Conservation (phyloP, 345 rosid genomes). For the Eutrema heterophyllum region DNA sequence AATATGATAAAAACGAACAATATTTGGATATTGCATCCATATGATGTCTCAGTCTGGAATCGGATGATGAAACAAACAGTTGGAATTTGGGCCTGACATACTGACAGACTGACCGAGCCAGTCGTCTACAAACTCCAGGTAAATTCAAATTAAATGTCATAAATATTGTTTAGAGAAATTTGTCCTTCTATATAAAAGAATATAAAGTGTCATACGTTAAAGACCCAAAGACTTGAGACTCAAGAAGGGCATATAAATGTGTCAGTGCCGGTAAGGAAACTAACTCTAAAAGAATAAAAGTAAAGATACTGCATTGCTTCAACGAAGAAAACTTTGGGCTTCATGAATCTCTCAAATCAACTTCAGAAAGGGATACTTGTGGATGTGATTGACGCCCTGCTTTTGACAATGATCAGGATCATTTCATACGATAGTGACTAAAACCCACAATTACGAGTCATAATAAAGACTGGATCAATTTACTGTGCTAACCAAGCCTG, state of each 20-base stretch:
- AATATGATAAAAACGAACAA: too few species aligned
- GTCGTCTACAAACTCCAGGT: background rate
- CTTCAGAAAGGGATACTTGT: background rate
- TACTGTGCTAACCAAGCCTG: conserved; percentile 61
- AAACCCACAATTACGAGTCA: background rate
- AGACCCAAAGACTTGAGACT: background rate
- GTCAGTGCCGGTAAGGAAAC: background rate
- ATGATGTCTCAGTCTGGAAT: too few species aligned
- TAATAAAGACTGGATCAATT: background rate
- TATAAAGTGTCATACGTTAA: background rate
- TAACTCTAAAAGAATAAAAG: background rate
- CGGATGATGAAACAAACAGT: background rate
- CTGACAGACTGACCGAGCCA: background rate
- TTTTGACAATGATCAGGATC: conserved; percentile 1
- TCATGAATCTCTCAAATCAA: conserved; percentile 1
- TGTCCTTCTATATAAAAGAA: background rate
- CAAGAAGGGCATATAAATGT: background rate
- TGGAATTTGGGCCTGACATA: background rate
- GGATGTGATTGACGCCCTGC: conserved; percentile 28
- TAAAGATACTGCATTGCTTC: conserved; percentile 5
- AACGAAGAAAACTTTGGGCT: background rate
- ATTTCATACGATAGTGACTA: background rate
- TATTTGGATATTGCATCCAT: too few species aligned
- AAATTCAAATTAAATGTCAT: background rate
- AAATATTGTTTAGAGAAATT: background rate